A percentile compares a stretch with the other conserved stretches of the same genome.
Conservation (phyloP, 208 protist genomes). For the Acanthamoeba healyi region DNA sequence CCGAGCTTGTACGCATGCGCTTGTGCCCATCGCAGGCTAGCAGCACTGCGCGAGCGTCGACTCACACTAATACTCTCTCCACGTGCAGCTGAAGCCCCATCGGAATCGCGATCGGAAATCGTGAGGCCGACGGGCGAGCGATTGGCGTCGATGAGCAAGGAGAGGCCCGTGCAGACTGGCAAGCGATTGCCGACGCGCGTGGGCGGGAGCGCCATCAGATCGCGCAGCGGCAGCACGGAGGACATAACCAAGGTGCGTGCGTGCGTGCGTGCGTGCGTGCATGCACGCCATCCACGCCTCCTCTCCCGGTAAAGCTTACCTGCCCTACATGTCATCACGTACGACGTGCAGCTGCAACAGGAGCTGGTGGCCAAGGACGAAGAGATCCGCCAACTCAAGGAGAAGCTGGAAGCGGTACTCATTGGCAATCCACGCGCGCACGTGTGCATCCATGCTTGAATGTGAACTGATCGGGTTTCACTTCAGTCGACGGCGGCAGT, state of each 20-base stretch:
- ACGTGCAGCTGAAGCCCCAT: neutral
- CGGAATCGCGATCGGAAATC: neutral
- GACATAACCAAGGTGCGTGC: neutral
- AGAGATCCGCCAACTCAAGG: neutral
- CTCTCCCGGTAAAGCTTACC: no score
- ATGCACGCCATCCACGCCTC: neutral
- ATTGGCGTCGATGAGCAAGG: constrained; percentile 19
- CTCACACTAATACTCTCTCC: no score
- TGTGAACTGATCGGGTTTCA: no score
- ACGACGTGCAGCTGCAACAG: neutral
- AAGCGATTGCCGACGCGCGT: constrained; percentile 15
- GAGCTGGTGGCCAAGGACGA: neutral
- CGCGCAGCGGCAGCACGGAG: neutral
- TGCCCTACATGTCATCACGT: no score
- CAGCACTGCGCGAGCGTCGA: no score
- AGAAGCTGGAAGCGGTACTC: neutral
- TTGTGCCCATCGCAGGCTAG: no score
- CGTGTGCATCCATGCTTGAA: no score
- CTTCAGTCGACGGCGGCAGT: neutral
- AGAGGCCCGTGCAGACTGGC: constrained; percentile 1
- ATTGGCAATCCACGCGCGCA: neutral
- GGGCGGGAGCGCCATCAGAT: constrained; percentile 31
- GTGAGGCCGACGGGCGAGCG: neutral
- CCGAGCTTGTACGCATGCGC: no score
- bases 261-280: neutral